These are phyloP conservation scores for Apophysomyces ossiformis DNA, from an alignment of 371 early-diverging fungal species.

Conservation along the genomic window DNA sequence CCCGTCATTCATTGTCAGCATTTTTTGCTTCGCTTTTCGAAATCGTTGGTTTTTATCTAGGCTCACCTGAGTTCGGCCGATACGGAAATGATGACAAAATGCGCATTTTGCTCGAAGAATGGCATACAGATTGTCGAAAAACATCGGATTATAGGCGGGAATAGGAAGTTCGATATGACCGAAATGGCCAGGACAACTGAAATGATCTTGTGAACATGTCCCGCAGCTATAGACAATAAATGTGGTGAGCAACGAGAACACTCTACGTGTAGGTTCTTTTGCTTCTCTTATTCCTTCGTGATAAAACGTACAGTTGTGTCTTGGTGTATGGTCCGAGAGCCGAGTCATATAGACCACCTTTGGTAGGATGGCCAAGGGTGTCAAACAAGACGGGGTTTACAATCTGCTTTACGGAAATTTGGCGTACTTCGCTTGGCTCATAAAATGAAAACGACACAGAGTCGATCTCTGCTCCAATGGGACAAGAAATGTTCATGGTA, in stretches of 20 bases:
- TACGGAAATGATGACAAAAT: conserved; percentile 90
- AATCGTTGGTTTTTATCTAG: not conserved
- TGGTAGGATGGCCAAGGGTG: conserved; percentile 88
- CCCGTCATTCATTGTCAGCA: conserved; percentile 1
- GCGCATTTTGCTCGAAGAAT: conserved; percentile 89
- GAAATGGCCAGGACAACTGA: conserved; percentile 98
- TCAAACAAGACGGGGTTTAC: conserved; percentile 92
- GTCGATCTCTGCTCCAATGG: conserved; percentile 69
- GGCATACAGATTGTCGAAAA: conserved; percentile 86
- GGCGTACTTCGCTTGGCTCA: conserved; percentile 89
- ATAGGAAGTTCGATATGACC: conserved; percentile 99
- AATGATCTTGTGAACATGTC: conserved; percentile 86
- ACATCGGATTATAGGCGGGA: conserved; percentile 96
- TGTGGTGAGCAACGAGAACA: not conserved
- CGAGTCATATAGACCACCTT: conserved; percentile 96
- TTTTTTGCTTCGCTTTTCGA: not conserved
- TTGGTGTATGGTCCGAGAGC: conserved; percentile 94
- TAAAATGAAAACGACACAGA: conserved; percentile 91
- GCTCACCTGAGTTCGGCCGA: conserved; percentile 69
- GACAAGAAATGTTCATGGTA: conserved; percentile 72
- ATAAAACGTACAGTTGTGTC: conserved; percentile 64
- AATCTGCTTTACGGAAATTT: conserved; percentile 94
- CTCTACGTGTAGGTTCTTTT: not conserved
- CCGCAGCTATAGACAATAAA: conserved; percentile 66
- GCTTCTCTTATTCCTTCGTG: not conserved